Evolutionary conservation across 2,329 filamentous ascomycete species (phyloP), one percentile per base, ranked within the genome.

Genomic region (Didymella exigua): DNA sequence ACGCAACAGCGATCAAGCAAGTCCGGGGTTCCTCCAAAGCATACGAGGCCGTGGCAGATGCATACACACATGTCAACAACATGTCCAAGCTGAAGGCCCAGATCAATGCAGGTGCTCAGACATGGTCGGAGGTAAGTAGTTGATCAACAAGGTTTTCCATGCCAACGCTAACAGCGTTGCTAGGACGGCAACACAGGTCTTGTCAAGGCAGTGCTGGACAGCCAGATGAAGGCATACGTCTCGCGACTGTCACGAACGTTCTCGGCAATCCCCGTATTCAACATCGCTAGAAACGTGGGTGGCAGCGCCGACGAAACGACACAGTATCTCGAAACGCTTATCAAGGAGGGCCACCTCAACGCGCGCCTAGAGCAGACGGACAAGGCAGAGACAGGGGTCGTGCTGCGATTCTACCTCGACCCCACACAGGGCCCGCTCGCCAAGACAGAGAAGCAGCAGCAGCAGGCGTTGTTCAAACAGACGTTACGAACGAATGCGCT

Each of bases 201-300:
- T 13, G 80, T 96, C 11, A 77, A 79, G 4, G 86, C 91, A 70
- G 87, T 93, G 10, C 73, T 89, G 33, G 78, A 83, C 18, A 86
- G 89, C 9, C 90, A 93, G 69, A 86, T 89, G 63, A 86, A 87
- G 65, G 91, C 89, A 78, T 87, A 89, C 56, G 85, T 98, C 53
- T 79, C 88, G 29, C 86, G 86, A 55, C 80, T 98, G 23, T 86
- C 87, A 38, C 83, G 84, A 47, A 86, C 90, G 3, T 97, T 93
- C 69, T 82, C 83, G 27, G 84, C 86, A 5, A 77, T 88, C 29
- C 82, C 84, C 4, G 75, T 88, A 9, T 73, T 78, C 5, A 81
- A 81, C 43, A 81, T 86, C 24, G 77, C 82, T 0, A 74, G 74
- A 24, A 78, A 81, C 16, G 72, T 87, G 21, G 78, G 79, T 8